Conservation (phyloP, 2,329 filamentous ascomycete species). For the Cercospora citrullina region DNA sequence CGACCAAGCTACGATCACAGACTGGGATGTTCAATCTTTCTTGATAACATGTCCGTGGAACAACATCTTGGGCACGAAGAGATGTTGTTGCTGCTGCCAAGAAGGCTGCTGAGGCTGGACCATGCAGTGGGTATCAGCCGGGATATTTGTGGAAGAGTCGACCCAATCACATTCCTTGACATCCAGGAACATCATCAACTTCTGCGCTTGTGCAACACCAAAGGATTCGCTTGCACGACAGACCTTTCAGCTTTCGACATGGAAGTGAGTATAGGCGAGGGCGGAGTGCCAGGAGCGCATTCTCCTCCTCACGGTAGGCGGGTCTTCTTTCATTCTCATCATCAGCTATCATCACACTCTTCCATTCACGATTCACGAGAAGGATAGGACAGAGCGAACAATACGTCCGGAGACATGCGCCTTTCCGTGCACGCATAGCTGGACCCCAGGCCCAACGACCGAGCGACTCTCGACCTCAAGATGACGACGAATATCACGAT, state of each 20-base stretch:
- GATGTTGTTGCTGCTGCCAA: slow-evolving; percentile 1
- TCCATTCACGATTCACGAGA: neutral
- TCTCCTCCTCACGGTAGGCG: neutral
- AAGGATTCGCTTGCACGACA: slow-evolving; percentile 10
- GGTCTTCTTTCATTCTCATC: neutral
- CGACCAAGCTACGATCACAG: neutral
- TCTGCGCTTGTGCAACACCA: slow-evolving; percentile 4
- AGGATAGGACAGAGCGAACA: neutral
- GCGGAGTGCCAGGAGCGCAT: neutral
- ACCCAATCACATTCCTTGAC: slow-evolving; percentile 1
- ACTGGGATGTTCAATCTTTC: neutral
- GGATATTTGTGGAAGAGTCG: slow-evolving; percentile 5
- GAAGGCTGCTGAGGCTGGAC: neutral
- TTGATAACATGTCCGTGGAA: neutral
- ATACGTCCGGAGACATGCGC: neutral
- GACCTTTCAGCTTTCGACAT: slow-evolving; percentile 1
- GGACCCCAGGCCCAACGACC: neutral
- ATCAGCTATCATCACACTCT: neutral
- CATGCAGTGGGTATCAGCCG: neutral
- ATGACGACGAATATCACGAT: slow-evolving; percentile 10
- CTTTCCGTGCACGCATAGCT: neutral
- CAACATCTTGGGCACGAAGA: too few species aligned
- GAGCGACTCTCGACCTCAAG: neutral
- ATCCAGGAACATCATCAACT: slow-evolving; percentile 9
- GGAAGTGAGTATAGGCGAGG: neutral